Base-by-base conservation (phyloP, 2,329 filamentous ascomycete genomes). In the Drechslerella dactyloides region DNA sequence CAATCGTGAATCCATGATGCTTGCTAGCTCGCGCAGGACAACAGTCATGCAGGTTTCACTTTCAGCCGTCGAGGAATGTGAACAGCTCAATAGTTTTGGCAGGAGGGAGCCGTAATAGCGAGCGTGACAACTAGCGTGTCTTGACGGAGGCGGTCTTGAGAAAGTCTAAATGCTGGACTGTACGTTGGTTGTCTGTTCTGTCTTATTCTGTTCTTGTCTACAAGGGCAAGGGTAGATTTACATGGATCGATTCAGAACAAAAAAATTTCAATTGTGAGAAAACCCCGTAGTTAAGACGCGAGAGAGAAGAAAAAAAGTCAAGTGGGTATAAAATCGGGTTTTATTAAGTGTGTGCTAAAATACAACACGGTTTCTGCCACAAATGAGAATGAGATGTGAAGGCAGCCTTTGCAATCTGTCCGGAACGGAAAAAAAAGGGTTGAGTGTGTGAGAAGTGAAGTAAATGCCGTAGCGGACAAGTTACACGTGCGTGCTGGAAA, bases 361-460 rank as follows among this genome's bases (percentile, higher is more conserved):
- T 70, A 70, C 66, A 70, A 70, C 66, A 70, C 58, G 48, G 46
- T 59, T 51, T 62, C 66, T 60, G 59, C 58, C 54, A 62, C 59
- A 70, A 59, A 33, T 33, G 27, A 33, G 27, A n/a, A 33, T 33
- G 27, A 3, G 8, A 4, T 33, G 27, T 33, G 27, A 51, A 50
- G 54, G 54, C 54, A 64, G 48, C 58, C 33, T 62, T 62, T 44
- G 44, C 53, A 70, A 40, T 63, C 59, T 70, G 59, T 48, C 55
- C 42, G 44, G 58, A 30, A 62, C 23, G 46, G 24, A 55, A 21
- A 7, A 44, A 30, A 44, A 56, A 52, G n/a, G 13, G 19, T 40
- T 19, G n/a, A 30, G 51, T 21, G 17, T 5, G 19, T 44, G 17
- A 19, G 17, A 48, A 48, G 8, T 19, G 17, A 48, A 48, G 17